Evolutionary conservation across 495 filamentous ascomycete genomes (phyloP).

Genomic region (Chaetomium tenue): DNA sequence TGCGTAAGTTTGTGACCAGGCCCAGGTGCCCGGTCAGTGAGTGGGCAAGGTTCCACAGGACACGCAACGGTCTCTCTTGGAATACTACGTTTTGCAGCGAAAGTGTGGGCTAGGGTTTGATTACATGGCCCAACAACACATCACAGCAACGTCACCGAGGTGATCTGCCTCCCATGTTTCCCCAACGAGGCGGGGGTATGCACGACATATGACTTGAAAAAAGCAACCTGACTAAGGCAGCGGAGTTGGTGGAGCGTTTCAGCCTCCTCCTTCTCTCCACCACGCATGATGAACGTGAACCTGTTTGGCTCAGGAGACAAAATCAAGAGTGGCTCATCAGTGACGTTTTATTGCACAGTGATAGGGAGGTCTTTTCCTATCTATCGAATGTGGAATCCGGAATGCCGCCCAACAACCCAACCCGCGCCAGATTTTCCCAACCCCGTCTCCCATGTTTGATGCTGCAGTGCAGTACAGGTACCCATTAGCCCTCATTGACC

Average conservation of each 20-base stretch:
- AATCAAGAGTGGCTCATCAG: background rate
- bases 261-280: background rate
- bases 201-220: background rate
- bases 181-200: background rate
- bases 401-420: background rate
- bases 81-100: too few species aligned
- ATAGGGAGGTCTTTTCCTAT: background rate
- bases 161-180: background rate
- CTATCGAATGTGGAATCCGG: background rate
- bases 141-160: background rate
- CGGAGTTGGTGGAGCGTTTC: slow-evolving; percentile 1
- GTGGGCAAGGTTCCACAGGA: too few species aligned
- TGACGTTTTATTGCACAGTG: slow-evolving; percentile 11
- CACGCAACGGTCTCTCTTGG: too few species aligned
- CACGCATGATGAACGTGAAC: background rate
- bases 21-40: too few species aligned
- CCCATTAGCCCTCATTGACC: slow-evolving; percentile 7
- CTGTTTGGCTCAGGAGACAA: too few species aligned
- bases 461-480: slow-evolving; percentile 2
- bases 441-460: background rate
- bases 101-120: too few species aligned
- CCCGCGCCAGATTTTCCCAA: slow-evolving; percentile 4
- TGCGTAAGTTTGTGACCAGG: too few species aligned
- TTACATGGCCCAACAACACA: too few species aligned
- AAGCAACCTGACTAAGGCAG: background rate